Evolutionary conservation across 306 rosid species (phyloP).

Genomic region (Cicer cuneatum): DNA sequence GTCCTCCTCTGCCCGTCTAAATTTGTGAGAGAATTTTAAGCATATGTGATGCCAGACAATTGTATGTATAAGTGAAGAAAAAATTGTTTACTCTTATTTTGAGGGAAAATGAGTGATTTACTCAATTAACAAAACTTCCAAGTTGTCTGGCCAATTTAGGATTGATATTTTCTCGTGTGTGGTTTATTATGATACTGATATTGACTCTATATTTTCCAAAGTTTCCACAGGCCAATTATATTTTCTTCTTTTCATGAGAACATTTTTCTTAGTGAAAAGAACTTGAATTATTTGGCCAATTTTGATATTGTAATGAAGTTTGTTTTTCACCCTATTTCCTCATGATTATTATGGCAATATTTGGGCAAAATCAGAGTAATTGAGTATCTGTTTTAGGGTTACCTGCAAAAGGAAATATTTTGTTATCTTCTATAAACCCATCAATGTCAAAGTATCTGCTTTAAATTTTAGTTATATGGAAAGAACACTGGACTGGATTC

Average conservation of each 20-base stretch:
- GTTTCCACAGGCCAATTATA: background rate
- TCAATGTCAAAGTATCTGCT: background rate
- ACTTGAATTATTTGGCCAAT: background rate
- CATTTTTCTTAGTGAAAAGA: background rate
- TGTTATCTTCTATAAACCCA: background rate
- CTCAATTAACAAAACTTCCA: background rate
- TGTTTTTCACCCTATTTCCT: background rate
- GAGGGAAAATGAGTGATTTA: background rate
- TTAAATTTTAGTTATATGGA: background rate
- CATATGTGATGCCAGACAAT: background rate
- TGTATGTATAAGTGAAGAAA: background rate
- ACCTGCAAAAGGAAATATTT: conserved; percentile 9
- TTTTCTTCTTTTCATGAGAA: background rate
- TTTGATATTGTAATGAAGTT: background rate
- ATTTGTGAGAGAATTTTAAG: background rate
- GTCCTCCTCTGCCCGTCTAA: background rate
- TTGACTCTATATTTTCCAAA: background rate
- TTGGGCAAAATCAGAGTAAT: background rate
- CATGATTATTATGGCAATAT: background rate
- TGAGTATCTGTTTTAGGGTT: background rate
- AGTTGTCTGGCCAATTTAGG: background rate
- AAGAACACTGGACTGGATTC: conserved; percentile 4
- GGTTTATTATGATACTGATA: conserved; percentile 2
- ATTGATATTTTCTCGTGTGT: background rate
- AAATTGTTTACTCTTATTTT: background rate